Evolutionary conservation across 192 early-diverging fungal genomes (phyloP), one percentile per base, ranked within the genome.

Genomic region (Podila verticillata): DNA sequence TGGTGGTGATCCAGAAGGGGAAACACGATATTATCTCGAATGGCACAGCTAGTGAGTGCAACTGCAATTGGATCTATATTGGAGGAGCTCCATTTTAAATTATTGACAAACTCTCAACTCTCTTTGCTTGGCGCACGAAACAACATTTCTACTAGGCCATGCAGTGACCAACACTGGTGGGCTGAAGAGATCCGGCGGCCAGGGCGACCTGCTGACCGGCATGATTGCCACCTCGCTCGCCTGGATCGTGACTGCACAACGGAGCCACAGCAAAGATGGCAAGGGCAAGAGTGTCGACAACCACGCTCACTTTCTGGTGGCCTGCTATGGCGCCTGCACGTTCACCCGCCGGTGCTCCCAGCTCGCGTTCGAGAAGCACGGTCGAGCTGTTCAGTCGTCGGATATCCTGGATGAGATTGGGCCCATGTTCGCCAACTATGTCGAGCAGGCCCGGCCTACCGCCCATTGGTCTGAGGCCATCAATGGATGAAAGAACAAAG

Each of bases 151-250:
- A 48, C 20, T 63, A 86, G 89, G 93, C 4, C 78, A 92, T 59
- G 58, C 78, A 1, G 95, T 93, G 51, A 85, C 89, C 57, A 85
- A 85, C 28, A 71, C 75, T 30, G 94, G 96, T 26, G 92, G 93
- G 4, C 81, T 94, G 49, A 90, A 96, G 56, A 83, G 98, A 17
- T 96, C 95, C 73, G 98, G 98, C 24, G 97, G 98, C 1, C 98
- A 98, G 69, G 98, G 98, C 34, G 98, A 99, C 75, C 83, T 99
- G 7, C 85, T 99, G 29, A 89, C 93, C 15, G 98, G 98, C 20
- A 68, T 90, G 7, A 74, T 95, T 31, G 94, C 92, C 0, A 89
- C 97, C 15, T 97, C 97, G 31, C 58, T 98, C 49, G 93, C 93
- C 0, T 99, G 98, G 98, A 93, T 90, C 15, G 75, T 84, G 36